Base-by-base conservation (phyloP, 371 early-diverging fungal genomes). In the Circinella minor region DNA sequence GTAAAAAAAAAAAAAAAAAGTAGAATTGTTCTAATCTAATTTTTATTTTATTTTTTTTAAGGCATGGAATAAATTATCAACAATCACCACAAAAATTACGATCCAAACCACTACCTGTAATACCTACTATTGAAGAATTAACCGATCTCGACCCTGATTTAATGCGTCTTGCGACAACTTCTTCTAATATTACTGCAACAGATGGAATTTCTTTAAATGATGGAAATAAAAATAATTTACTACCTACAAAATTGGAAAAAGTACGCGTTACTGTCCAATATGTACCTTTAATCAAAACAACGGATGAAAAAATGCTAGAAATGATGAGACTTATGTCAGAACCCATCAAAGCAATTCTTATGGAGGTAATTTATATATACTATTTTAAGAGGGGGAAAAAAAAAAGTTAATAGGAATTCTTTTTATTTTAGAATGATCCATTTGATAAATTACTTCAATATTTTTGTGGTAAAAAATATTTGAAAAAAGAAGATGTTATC, bases 101-200 rank as follows among this genome's bases (percentile, higher is more conserved):
- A 4, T 1, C 6, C 1, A 20, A 27, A 57, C 57, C 57, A 34
- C 57, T 27, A 34, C 57, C 57, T 7, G 51, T 47, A 18, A 10
- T 65, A 37, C 65, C 65, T 9, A 4, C 65, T 0, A 15, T 65
- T 37, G 34, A 48, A 37, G 36, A 65, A 38, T 61, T 83, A 38
- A 77, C 77, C 10, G 81, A 77, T 39, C 64, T 83, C 4, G 83
- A 83, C 65, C 83, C 83, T 49, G 83, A 81, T 20, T 51, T 83
- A 27, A 74, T 72, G 11, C 43, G 61, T 62, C 43, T 63, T 46
- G 63, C 48, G n/a, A 39, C 64, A 9, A 20, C 49, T 4, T 15
- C 61, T 15, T 14, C 43, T n/a, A 14, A 36, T 18, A 3, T 59
- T 7, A 9, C 34, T 17, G 51, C 51, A 1, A 20, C 34, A 3